Evolutionary conservation across 768 basidiomycete species (phyloP), one percentile per base, ranked within the genome.

Genomic region (Xanthoconium purpureum): DNA sequence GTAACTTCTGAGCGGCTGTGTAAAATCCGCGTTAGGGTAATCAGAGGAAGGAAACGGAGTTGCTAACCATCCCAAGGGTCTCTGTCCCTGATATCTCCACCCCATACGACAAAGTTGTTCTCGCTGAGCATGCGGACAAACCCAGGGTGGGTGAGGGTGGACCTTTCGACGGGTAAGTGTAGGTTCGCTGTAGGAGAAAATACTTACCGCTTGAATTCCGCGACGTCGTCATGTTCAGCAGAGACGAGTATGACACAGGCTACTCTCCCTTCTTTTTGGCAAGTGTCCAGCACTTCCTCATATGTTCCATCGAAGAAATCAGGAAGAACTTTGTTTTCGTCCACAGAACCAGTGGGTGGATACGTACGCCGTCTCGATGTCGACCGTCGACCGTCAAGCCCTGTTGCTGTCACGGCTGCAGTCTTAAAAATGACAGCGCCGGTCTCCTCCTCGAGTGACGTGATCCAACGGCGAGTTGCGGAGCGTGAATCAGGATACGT

Each of bases 161-260:
- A 78, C 57, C 90, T 92, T 11, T 49, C 13, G 28, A 15, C 8
- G 18, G 17, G 42, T 49, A 52, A 51, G 50, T 11, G 37, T 3
- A 17, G 24, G 30, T 5, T 33, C 32, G 29, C 24, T 10, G 29
- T 10, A 30, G 10, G 46, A 28, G 36, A 6, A 36, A 50, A 11
- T 1, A 63, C 80, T 24, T 28, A 88, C 88, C 85, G 80, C 72
- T 95, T 95, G 76, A 98, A 98, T 59, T 85, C 87, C 2, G 84
- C 75, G 24, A 88, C 89, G 60, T 94, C 87, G 66, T 98, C 94
- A 63, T 99, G 94, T 66, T 97, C 94, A 37, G 85, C 85, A 63
- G 89, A 93, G 55, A 92, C 85, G 32, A 98, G 76, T 5, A 98
- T 72, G 3, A 94, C 81, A 63, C 93, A 91, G 0, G 87, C 87